Conservation (phyloP, 2,329 filamentous ascomycete genomes). For the Colletotrichum sp. region DNA sequence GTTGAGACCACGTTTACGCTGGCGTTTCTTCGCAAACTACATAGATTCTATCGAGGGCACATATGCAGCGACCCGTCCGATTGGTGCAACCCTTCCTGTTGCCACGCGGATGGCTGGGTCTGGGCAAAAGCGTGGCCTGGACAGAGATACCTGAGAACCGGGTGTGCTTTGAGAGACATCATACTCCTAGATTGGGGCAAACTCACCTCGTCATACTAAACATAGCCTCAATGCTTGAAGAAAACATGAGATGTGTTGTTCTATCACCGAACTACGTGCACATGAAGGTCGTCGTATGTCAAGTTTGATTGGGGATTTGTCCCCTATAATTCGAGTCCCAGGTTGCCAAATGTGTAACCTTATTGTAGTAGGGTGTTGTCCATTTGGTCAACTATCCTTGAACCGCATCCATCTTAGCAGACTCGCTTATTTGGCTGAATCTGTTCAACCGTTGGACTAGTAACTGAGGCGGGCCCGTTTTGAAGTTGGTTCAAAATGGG, state of each 20-base stretch:
- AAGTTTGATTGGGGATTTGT: neutral
- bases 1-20: neutral
- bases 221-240: neutral
- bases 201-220: neutral
- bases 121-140: neutral
- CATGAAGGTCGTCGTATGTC: neutral
- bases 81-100: neutral
- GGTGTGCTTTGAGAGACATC: neutral
- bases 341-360: neutral
- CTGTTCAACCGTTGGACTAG: neutral
- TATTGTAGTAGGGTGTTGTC: neutral
- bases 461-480: neutral
- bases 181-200: neutral
- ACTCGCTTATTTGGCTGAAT: neutral
- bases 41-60: neutral
- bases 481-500: neutral
- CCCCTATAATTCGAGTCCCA: neutral
- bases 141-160: neutral
- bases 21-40: neutral
- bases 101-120: neutral
- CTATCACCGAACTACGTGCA: neutral
- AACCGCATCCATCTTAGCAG: neutral
- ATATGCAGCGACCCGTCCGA: neutral
- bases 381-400: neutral
- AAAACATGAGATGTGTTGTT: neutral